A percentile compares a stretch with the other conserved stretches of the same genome.
These are phyloP conservation scores for Colletotrichum lindemuthianum DNA, from an alignment of 2,329 filamentous ascomycete genomes.

Conservation along the genomic window DNA sequence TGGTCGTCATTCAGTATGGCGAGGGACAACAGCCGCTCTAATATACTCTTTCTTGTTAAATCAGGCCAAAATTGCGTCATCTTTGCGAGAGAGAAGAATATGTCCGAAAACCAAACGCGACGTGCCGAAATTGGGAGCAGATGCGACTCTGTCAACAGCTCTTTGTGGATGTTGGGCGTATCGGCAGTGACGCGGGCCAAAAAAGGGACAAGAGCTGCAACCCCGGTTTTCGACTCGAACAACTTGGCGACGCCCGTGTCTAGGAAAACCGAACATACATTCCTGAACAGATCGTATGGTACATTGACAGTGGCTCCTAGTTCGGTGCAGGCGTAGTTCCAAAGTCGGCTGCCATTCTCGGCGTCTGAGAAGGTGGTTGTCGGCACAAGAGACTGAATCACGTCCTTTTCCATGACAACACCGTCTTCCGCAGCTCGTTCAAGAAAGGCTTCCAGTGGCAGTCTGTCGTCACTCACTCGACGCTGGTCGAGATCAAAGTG, in stretches of 20 bases:
- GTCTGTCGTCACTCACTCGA: neutral
- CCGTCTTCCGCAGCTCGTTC: neutral
- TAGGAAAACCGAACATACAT: neutral
- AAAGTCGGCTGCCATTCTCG: neutral
- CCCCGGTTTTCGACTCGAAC: neutral
- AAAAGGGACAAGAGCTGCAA: neutral
- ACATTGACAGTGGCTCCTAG: too few relatives aligned
- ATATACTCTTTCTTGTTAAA: neutral
- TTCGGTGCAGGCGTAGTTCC: too few relatives aligned
- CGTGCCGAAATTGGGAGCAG: too few relatives aligned
- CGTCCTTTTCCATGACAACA: neutral
- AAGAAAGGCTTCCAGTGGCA: neutral
- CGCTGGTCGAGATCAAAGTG: neutral
- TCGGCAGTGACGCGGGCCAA: neutral
- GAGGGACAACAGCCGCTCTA: neutral
- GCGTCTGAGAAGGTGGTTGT: neutral
- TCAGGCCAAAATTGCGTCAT: neutral
- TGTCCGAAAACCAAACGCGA: too few relatives aligned
- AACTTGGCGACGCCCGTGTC: neutral
- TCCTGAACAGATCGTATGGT: too few relatives aligned
- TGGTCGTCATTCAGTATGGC: neutral
- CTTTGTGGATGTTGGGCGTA: neutral
- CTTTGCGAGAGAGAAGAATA: neutral
- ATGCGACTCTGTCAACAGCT: too few relatives aligned
- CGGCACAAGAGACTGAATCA: neutral